These are phyloP conservation scores for Paraurostyla sp. DNA, from an alignment of 73 alveolate genomes.

Conservation along the genomic window DNA sequence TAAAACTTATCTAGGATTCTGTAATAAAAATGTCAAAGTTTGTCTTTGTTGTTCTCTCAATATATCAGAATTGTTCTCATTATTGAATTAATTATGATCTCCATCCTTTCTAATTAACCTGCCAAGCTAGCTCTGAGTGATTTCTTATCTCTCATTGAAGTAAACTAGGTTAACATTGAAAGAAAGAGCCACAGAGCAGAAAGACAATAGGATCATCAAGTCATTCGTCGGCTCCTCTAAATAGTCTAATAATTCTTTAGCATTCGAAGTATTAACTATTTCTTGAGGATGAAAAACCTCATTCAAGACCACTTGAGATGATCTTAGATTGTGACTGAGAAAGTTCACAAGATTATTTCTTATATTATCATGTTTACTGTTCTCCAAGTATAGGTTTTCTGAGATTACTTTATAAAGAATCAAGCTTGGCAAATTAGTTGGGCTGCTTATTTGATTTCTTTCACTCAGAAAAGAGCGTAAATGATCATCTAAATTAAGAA, in stretches of 20 bases:
- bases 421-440: not conserved
- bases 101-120: not conserved
- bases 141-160: not conserved
- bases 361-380: not conserved
- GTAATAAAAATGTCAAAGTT: not conserved
- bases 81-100: not conserved
- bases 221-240: slow-evolving; percentile 24
- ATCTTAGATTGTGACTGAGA: not conserved
- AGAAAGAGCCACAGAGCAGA: not conserved
- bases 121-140: not conserved
- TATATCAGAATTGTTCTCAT: not conserved
- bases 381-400: not conserved
- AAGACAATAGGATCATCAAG: not conserved
- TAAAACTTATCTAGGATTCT: slow-evolving; percentile 7
- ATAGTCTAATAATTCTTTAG: not conserved
- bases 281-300: slow-evolving; percentile 17
- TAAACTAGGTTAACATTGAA: not conserved
- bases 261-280: not conserved
- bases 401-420: not conserved
- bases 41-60: not conserved
- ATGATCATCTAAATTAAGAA: not conserved
- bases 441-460: not conserved
- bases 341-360: slow-evolving; percentile 7
- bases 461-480: not conserved
- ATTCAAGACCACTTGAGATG: not conserved